phyloP scores from a whole-genome alignment of 2,329 filamentous ascomycete genomes.

The Aspergillus pseudoviridinutans region DNA sequence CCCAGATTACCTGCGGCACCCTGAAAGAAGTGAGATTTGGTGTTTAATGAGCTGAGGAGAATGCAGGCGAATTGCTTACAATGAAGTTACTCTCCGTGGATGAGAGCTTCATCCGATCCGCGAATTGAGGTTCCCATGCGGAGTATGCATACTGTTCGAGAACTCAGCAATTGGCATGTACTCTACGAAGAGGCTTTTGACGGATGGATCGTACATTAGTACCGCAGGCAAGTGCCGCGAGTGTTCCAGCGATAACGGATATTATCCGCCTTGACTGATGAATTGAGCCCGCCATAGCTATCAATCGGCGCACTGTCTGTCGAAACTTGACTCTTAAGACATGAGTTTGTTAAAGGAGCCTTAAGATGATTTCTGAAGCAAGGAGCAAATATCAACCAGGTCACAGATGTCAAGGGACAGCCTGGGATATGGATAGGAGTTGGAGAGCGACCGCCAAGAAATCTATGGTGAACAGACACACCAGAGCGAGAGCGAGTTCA shows the following conservation, averaged over 20 bases:
- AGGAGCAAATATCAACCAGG: neutral
- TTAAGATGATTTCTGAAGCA: neutral
- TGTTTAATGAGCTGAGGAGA: neutral
- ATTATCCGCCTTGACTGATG: slow-evolving; percentile 60
- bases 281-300: slow-evolving; percentile 24
- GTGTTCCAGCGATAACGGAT: slow-evolving; percentile 79
- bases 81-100: slow-evolving; percentile 94
- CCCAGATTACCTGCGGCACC: slow-evolving; percentile 62
- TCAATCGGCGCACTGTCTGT: slow-evolving; percentile 1
- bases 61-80: slow-evolving; percentile 45
- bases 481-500: neutral
- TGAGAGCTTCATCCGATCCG: slow-evolving; percentile 76
- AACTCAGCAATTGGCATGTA: slow-evolving; percentile 10
- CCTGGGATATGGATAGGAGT: neutral
- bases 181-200: neutral
- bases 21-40: slow-evolving; percentile 37
- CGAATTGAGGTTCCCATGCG: slow-evolving; percentile 95
- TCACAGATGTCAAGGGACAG: neutral
- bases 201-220: slow-evolving; percentile 64
- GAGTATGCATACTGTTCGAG: slow-evolving; percentile 84
- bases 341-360: neutral
- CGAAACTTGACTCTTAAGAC: neutral
- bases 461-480: neutral
- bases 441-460: neutral
- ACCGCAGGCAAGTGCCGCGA: slow-evolving; percentile 83